Percentiles rank a stretch among this genome's conserved stretches.
phyloP scores from a whole-genome alignment of 257 asterid genomes.

The Solanum virginianum region DNA sequence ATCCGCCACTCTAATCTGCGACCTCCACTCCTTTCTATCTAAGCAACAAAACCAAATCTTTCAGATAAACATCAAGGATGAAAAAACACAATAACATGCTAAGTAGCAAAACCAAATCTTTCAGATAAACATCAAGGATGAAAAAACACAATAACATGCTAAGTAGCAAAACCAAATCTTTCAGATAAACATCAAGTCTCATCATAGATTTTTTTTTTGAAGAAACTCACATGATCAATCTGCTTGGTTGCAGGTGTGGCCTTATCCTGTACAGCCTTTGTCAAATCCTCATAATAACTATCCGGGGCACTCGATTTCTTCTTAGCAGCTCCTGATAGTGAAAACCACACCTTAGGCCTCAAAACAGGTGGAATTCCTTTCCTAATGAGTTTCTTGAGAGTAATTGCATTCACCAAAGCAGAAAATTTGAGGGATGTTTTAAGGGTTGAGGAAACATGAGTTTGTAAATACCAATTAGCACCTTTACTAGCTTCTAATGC shows the following conservation, averaged over 20 bases:
- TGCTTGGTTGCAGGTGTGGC: slow-evolving; percentile 93
- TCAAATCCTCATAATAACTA: slow-evolving; percentile 74
- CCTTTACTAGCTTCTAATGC: slow-evolving; percentile 84
- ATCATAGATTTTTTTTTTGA: background rate
- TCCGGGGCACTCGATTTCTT: slow-evolving; percentile 97
- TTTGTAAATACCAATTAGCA: slow-evolving; percentile 72
- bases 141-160: background rate
- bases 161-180: background rate
- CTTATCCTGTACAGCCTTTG: slow-evolving; percentile 59
- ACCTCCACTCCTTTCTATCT: no score
- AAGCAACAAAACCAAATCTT: no score
- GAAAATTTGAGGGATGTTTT: slow-evolving; percentile 74
- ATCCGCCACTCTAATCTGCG: no score
- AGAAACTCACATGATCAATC: slow-evolving; percentile 81
- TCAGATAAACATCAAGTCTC: background rate
- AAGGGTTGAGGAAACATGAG: slow-evolving; percentile 41
- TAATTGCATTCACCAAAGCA: slow-evolving; percentile 65
- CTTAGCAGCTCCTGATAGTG: slow-evolving; percentile 93
- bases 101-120: background rate
- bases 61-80: no score
- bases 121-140: background rate
- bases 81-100: background rate
- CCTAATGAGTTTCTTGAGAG: slow-evolving; percentile 82
- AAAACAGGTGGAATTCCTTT: slow-evolving; percentile 89
- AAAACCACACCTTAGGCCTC: slow-evolving; percentile 92